Evolutionary conservation across 108 stramenopile species (phyloP).

Genomic region (Nitzschia palea): DNA sequence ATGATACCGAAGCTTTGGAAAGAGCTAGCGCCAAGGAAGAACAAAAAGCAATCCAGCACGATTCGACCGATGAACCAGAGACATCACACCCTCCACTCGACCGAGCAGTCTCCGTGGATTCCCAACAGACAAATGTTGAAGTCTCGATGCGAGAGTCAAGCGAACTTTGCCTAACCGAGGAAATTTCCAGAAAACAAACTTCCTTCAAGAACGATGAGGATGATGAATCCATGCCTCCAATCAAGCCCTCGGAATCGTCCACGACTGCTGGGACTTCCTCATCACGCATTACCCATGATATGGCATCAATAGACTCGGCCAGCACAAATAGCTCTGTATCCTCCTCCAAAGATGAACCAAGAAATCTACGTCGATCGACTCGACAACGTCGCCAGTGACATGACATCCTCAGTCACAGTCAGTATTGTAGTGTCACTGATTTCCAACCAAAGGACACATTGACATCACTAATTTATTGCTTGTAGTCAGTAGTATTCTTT

Average conservation of each 20-base stretch:
- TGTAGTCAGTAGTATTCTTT: no score
- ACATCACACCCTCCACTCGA: no score
- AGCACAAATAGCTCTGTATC: neutral
- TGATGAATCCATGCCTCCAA: neutral
- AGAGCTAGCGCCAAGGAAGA: neutral
- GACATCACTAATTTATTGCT: no score
- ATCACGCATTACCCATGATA: neutral
- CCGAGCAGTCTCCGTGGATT: neutral
- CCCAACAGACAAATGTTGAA: constrained; percentile 4
- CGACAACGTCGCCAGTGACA: neutral
- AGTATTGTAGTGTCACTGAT: no score
- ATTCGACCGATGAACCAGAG: no score
- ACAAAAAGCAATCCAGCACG: no score
- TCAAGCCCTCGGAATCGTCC: neutral
- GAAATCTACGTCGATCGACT: neutral
- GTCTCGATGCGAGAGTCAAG: constrained; percentile 4
- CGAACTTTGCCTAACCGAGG: neutral
- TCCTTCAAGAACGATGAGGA: neutral
- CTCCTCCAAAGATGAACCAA: neutral
- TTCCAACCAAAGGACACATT: no score
- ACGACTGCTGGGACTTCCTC: neutral
- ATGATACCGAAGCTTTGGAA: neutral
- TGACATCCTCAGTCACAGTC: no score
- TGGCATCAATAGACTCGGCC: neutral
- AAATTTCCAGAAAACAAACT: neutral